Base-by-base conservation (phyloP, 164 flowering plant species). In the Platanus orientalis region DNA sequence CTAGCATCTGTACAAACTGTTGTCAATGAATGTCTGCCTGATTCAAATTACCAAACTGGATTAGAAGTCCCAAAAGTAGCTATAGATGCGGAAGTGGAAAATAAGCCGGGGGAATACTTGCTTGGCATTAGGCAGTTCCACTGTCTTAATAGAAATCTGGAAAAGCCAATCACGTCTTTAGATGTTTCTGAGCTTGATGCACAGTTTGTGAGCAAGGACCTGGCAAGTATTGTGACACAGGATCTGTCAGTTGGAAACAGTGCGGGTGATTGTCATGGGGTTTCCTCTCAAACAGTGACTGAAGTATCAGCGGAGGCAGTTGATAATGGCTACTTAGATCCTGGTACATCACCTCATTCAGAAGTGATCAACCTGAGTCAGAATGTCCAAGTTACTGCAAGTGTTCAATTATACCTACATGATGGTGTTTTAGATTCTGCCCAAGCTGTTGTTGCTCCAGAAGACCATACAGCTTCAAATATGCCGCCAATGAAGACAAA, bases 301-400 rank as follows among this genome's bases (percentile, higher is more conserved):
- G 75, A 70, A 50, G 67, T 63, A 47, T 47, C 54, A 58, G 77
- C 40, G 60, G 79, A 62, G 28, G 63, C 74, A 45, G 55, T 45
- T 69, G 80, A 73, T 27, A 73, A 66, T 53, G 68, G 45, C 68
- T 69, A 67, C 63, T 57, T 61, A 44, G 88, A 84, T 78, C 73
- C 80, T 27, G 95, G 81, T 72, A 84, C 92, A 64, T 89, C 97
- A 54, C 96, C 96, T 67, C 96, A 89, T 78, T 89, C 90, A 54
- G 94, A 86, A 83, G 94, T 87, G 68, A 81, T 83, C 21, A 82
- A 87, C 73, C 30, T 66, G 52, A 49, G 75, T 64, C 86, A 78
- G 24, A 90, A 83, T 61, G 57, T 63, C 40, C 69, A 57, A 28
- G 60, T 54, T 49, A 63, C 60, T 63, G 60, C 54, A 49, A 73